Percentiles rank a stretch among this genome's conserved stretches.
phyloP scores from a whole-genome alignment of 2,329 filamentous ascomycete genomes.

The Mollisia scopiformis region DNA sequence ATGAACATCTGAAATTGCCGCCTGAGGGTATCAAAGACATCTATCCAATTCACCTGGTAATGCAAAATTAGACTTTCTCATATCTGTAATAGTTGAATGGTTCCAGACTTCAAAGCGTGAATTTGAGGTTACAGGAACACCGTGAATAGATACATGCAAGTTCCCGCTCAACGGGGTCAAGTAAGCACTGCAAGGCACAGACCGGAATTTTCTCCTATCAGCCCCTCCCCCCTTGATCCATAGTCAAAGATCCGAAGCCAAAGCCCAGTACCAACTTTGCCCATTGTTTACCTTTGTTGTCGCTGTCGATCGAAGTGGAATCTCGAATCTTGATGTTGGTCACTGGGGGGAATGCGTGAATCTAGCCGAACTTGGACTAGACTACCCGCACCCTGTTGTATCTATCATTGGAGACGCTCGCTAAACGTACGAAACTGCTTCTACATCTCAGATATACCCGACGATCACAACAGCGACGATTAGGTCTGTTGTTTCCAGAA shows the following conservation, averaged over 20 bases:
- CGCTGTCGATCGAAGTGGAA: background rate
- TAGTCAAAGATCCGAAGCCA: too few species aligned
- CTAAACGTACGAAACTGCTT: too few species aligned
- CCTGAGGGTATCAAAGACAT: too few species aligned
- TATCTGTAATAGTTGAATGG: too few species aligned
- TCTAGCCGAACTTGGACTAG: background rate
- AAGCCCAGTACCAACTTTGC: too few species aligned
- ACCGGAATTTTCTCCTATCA: conserved; percentile 7
- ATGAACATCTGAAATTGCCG: background rate
- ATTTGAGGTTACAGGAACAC: background rate
- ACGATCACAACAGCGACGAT: background rate
- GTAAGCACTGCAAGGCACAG: background rate
- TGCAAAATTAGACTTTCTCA: too few species aligned
- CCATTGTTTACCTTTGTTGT: background rate
- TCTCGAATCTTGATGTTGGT: background rate
- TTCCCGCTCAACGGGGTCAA: background rate
- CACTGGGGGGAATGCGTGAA: background rate
- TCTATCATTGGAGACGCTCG: background rate
- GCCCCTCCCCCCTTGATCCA: too few species aligned
- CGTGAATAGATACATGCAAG: background rate
- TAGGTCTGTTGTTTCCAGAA: background rate
- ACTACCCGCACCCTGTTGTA: conserved; percentile 3
- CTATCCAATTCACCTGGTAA: too few species aligned
- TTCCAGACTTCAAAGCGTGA: background rate
- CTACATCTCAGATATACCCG: too few species aligned